Evolutionary conservation across 2,329 filamentous ascomycete species (phyloP), one percentile per base, ranked within the genome.

Genomic region (Sphaceloma murrayae): DNA sequence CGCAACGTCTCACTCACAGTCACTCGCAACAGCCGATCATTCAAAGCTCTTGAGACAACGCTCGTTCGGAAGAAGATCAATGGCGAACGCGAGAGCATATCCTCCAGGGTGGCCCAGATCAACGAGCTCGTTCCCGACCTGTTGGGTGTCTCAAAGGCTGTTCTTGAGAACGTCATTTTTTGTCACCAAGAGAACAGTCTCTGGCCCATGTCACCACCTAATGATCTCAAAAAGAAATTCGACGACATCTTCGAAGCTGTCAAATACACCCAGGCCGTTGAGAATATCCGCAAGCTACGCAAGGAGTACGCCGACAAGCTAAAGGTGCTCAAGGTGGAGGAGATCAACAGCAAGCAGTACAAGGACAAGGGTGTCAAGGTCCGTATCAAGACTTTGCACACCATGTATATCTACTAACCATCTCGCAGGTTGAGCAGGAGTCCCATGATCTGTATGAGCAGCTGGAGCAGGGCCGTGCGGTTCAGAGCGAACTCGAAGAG

Each of bases 141-240:
- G 52, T 73, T 98, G 1, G 91, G 91, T 27, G 91, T 95, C 3
- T 91, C 87, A 1, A 80, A 81, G 45, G 88, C 91, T 9, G 80
- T 98, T 45, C 73, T 98, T 18, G 88, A 96, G 53, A 83, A 82
- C 47, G 91, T 98, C 60, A 95, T 98, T 53, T 98, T 98, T 65
- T 98, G 91, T 61, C 91, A 98, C 58, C 91, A 98, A 59, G 91
- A 98, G 60, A 91, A 98, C 53, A 95, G 89, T 18, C 66, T 96
- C 19, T 98, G 91, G 91, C 91, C 91, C 0, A 80, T 98, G 73
- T 93, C 86, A 58, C 85, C 94, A 56, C 86, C 91, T 0, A 69
- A 76, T 0, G 77, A 77, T 1, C 69, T 98, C 40, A 98, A 98
- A 65, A 93, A 93, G 62, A 82, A 80, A 43, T 98, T 98, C 49